phyloP scores from a whole-genome alignment of 1,284 basidiomycete genomes.

The Fomitopsis pinicola region DNA sequence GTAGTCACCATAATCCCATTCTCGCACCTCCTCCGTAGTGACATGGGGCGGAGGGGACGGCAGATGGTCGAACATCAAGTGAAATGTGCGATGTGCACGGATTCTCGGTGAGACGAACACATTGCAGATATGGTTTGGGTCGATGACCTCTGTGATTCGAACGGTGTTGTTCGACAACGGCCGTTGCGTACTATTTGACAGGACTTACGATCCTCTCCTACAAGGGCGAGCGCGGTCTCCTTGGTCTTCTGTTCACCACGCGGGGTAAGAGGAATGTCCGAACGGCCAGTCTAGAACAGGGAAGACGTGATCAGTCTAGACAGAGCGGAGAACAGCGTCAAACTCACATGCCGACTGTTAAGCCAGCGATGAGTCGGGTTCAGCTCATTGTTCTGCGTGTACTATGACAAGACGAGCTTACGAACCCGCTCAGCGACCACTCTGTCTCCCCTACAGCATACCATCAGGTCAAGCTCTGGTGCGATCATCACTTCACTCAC shows the following conservation, averaged over 20 bases:
- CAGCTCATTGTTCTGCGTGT: slow-evolving; percentile 1
- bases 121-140: slow-evolving; percentile 75
- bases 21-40: slow-evolving; percentile 63
- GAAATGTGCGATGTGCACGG: slow-evolving; percentile 82
- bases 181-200: not conserved
- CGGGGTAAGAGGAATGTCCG: slow-evolving; percentile 85
- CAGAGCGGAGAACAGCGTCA: not conserved
- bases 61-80: slow-evolving; percentile 69
- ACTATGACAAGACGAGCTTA: slow-evolving; percentile 6
- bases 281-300: slow-evolving; percentile 71
- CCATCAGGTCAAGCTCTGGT: slow-evolving; percentile 2
- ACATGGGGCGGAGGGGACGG: slow-evolving; percentile 47
- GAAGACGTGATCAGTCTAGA: slow-evolving; percentile 3
- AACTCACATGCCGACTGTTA: slow-evolving; percentile 66
- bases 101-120: slow-evolving; percentile 81
- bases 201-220: slow-evolving; percentile 73
- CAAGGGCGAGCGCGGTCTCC: slow-evolving; percentile 59
- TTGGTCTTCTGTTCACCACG: slow-evolving; percentile 75
- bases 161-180: not conserved
- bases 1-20: slow-evolving; percentile 92
- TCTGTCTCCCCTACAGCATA: slow-evolving; percentile 78
- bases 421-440: slow-evolving; percentile 86
- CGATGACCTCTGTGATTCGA: slow-evolving; percentile 59
- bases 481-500: slow-evolving; percentile 30
- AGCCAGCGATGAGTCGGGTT: not conserved